Evolutionary conservation across 352 stramenopile species (phyloP), one percentile per base, ranked within the genome.

Genomic region (Phytophthora quininea): DNA sequence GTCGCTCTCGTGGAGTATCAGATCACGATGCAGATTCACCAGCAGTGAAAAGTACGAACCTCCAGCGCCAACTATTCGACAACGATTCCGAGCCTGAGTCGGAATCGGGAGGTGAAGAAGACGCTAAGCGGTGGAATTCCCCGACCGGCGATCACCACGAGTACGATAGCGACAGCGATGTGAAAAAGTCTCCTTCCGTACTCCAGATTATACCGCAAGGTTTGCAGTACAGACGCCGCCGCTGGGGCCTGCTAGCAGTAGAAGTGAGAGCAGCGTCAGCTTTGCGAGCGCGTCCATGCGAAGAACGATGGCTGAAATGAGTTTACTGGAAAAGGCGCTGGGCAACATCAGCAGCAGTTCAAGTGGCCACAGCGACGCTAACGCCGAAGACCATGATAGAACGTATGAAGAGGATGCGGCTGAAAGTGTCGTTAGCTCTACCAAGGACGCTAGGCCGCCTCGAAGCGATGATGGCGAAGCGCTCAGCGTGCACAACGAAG

Each of bases 271-370:
- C 54, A 89, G 74, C 19, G 69, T 71, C 56, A 86, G 80, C 43
- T 83, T 80, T 57, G 66, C 67, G 7, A 84, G 72, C 38, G 64
- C 69, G 29, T 76, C 77, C 1, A 65, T 87, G 57, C 70, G 72
- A 49, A 68, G 82, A 55, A 90, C 82, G 5, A 86, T 84, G 67
- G 74, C 88, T 51, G 82, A 93, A 50, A 76, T 85, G 69, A 82
- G 77, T 27, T 58, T 90, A 29, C 51, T 93, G 42, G 80, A 91
- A 66, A 89, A 86, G 45, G 81, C 82, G 24, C 71, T 93, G 14
- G 79, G 77, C 4, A 85, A 89, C 47, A 68, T 91, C 51, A 93
- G 80, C 56, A 89, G 79, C 51, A 89, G 77, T n/a, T 74, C 55
- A 64, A 72, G 45, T 29, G 55, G 31, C 37, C 60, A 32, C 30